Evolutionary conservation across 2,329 filamentous ascomycete species (phyloP).

Genomic region (Penicillium brevicompactum): DNA sequence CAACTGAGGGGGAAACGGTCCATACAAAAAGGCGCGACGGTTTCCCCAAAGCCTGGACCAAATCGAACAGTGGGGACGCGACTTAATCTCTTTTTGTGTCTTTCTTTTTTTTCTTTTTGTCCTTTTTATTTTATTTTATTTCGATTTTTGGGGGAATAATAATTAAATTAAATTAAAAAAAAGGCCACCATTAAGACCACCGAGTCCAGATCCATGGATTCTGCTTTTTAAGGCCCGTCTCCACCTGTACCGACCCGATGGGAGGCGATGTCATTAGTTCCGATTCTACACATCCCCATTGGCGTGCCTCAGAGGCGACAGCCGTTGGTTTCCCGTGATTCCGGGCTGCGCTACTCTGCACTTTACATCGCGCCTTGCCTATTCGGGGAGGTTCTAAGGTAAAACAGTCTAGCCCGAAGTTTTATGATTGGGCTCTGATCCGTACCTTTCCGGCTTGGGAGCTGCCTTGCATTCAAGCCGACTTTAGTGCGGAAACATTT

Average conservation of each 20-base stretch:
- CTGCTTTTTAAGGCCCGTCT: conserved; percentile 15
- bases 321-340: conserved; percentile 24
- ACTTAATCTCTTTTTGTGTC: not conserved
- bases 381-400: conserved; percentile 8
- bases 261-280: conserved; percentile 4
- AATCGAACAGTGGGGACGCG: not conserved
- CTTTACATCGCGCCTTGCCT: not conserved
- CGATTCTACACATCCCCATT: not conserved
- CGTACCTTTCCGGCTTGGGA: not conserved
- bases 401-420: not conserved
- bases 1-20: not conserved
- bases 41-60: not conserved
- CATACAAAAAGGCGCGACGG: conserved; percentile 6
- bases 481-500: not conserved
- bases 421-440: conserved; percentile 3
- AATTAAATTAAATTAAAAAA: not conserved
- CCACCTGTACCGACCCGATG: conserved; percentile 24
- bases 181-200: not conserved
- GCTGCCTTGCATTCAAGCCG: conserved; percentile 1
- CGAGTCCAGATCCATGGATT: conserved; percentile 9
- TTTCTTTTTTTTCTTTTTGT: not conserved
- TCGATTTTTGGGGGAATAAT: too few relatives aligned
- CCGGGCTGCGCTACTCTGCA: conserved; percentile 8
- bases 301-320: conserved; percentile 10
- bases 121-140: not conserved